Evolutionary conservation across 352 stramenopile species (phyloP).

Genomic region (Phytophthora foliorum): DNA sequence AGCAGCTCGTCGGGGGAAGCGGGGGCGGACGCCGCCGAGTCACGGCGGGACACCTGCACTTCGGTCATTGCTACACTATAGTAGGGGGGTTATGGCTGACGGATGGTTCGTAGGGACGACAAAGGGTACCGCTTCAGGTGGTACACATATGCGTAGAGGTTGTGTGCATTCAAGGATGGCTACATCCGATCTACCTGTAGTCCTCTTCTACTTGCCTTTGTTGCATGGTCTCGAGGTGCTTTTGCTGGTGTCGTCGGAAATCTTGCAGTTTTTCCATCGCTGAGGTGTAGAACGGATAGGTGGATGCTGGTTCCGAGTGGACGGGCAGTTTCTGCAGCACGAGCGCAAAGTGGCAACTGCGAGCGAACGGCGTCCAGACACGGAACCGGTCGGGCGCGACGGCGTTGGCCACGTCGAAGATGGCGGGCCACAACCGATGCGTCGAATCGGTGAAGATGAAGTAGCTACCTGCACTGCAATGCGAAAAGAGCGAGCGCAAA

Average conservation of each 20-base stretch:
- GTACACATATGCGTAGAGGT: neutral
- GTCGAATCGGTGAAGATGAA: constrained; percentile 82
- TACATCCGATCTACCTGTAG: too few relatives aligned
- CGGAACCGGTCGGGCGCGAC: constrained; percentile 46
- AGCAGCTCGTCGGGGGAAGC: constrained; percentile 49
- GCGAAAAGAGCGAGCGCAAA: constrained; percentile 57
- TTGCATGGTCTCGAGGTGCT: constrained; percentile 49
- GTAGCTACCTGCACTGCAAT: constrained; percentile 44
- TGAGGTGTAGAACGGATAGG: constrained; percentile 52
- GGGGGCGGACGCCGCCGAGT: constrained; percentile 28
- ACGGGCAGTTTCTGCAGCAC: constrained; percentile 64
- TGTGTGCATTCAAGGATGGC: neutral
- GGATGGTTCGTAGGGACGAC: constrained; percentile 21
- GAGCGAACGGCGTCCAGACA: constrained; percentile 62
- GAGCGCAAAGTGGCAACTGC: constrained; percentile 72
- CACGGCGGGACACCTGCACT: constrained; percentile 47
- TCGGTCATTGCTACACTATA: constrained; percentile 31
- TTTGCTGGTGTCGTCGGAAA: constrained; percentile 56
- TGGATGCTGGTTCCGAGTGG: constrained; percentile 34
- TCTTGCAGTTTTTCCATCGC: constrained; percentile 54
- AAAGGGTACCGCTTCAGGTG: neutral
- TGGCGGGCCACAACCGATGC: constrained; percentile 73
- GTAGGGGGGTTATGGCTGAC: constrained; percentile 15
- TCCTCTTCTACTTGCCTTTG: constrained; percentile 4
- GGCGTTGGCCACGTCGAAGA: constrained; percentile 53